A percentile compares a stretch with the other conserved stretches of the same genome.
Evolutionary conservation across 345 rosid genomes (phyloP).

Genomic region (Syzygium aromaticum): DNA sequence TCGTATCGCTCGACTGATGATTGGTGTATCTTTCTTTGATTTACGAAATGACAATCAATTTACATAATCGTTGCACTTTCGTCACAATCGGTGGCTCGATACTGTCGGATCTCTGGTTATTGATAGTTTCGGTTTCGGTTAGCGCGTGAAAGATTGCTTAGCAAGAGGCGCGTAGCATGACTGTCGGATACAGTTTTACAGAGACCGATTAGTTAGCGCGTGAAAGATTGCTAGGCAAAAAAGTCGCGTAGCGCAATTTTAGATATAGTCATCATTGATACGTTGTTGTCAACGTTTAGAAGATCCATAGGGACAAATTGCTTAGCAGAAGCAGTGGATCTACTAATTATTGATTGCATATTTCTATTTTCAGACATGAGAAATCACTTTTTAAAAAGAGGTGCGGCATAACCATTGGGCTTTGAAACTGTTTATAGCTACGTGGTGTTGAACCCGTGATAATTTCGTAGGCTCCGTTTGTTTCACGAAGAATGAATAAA

Average conservation of each 20-base stretch:
- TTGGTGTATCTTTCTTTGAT: not conserved
- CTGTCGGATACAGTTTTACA: not conserved
- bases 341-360: not conserved
- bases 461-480: not conserved
- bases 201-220: not conserved
- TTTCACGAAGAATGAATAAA: too few relatives aligned
- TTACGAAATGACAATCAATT: not conserved
- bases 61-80: not conserved
- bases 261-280: not conserved
- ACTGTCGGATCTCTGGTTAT: rapidly evolving
- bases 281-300: too few relatives aligned
- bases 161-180: not conserved
- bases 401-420: not conserved
- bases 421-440: not conserved
- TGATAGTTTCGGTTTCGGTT: not conserved
- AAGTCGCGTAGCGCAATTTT: not conserved
- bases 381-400: not conserved
- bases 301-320: too few relatives aligned
- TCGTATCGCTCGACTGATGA: not conserved
- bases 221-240: not conserved
- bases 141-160: not conserved
- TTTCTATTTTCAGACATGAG: not conserved
- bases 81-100: not conserved
- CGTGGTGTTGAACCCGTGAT: not conserved
- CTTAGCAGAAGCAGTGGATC: too few relatives aligned